These are phyloP conservation scores for Melampsora americana DNA, from an alignment of 1,284 basidiomycete species.

Conservation along the genomic window DNA sequence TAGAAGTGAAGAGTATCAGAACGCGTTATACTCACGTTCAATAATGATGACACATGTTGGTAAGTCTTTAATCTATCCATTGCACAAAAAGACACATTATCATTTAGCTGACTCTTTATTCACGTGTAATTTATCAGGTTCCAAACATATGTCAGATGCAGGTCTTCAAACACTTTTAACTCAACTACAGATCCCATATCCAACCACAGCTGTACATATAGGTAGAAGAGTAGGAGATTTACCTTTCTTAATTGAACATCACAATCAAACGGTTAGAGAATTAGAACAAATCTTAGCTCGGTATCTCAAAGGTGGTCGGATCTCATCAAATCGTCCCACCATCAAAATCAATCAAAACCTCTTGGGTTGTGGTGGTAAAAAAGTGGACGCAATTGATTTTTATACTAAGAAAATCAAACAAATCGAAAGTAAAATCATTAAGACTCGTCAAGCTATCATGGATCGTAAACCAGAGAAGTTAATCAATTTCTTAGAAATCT, in stretches of 20 bases:
- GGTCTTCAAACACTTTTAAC: constrained; percentile 70
- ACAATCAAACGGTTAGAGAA: constrained; percentile 78
- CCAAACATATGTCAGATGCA: constrained; percentile 69
- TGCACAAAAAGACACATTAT: too few relatives aligned
- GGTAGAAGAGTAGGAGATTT: constrained; percentile 70
- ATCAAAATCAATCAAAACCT: constrained; percentile 66
- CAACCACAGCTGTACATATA: constrained; percentile 77
- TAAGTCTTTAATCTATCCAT: neutral
- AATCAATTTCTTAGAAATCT: constrained; percentile 59
- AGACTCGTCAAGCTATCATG: constrained; percentile 61
- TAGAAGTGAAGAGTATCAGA: constrained; percentile 69
- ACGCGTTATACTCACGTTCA: constrained; percentile 74
- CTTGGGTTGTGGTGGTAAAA: constrained; percentile 67
- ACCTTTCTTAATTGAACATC: constrained; percentile 67
- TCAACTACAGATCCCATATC: constrained; percentile 71
- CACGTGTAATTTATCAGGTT: constrained; percentile 48
- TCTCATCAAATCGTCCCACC: constrained; percentile 70
- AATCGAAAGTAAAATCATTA: constrained; percentile 70
- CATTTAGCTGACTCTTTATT: neutral
- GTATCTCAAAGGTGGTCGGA: constrained; percentile 70
- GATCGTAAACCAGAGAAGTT: constrained; percentile 50
- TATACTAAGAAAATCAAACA: constrained; percentile 63
- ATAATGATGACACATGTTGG: constrained; percentile 57
- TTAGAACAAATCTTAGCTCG: constrained; percentile 77
- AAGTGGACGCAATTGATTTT: constrained; percentile 72